Percentiles rank a stretch among this genome's conserved stretches.
These are phyloP conservation scores for Escallonia rubra DNA, from an alignment of 129 eudicot genomes.

Conservation along the genomic window DNA sequence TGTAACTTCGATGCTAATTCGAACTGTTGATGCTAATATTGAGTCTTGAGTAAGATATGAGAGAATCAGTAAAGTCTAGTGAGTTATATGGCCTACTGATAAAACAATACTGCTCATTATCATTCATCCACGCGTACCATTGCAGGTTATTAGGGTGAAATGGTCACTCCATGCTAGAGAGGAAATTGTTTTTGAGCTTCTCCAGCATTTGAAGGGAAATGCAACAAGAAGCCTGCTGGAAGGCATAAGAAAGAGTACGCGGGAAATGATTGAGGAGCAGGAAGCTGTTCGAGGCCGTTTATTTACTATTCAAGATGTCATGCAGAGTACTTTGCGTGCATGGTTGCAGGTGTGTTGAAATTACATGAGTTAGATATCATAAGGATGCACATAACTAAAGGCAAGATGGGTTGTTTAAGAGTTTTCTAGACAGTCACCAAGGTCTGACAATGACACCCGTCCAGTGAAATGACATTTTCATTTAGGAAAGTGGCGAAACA, in stretches of 20 bases:
- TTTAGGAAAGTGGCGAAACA: too few species aligned
- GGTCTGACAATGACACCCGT: too few species aligned
- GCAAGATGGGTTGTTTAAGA: too few species aligned
- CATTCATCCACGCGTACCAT: neutral
- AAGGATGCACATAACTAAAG: too few species aligned
- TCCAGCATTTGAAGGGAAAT: slow-evolving; percentile 78
- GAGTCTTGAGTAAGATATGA: too few species aligned
- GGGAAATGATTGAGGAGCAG: slow-evolving; percentile 96
- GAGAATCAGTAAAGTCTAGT: neutral
- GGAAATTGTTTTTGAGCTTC: slow-evolving; percentile 95
- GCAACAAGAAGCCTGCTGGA: slow-evolving; percentile 61
- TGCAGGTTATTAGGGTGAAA: slow-evolving; percentile 92
- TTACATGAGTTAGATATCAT: too few species aligned
- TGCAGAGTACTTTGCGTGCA: slow-evolving; percentile 93
- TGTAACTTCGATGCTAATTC: too few species aligned
- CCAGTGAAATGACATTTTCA: too few species aligned
- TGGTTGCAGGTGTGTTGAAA: slow-evolving; percentile 76
- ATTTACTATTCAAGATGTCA: slow-evolving; percentile 95
- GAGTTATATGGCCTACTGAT: neutral
- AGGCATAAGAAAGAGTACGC: slow-evolving; percentile 68
- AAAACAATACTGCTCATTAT: neutral
- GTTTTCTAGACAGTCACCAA: too few species aligned
- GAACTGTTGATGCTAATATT: too few species aligned
- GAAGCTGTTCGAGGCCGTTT: slow-evolving; percentile 99
- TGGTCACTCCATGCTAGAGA: slow-evolving; percentile 99